Conservation (phyloP, 768 basidiomycete genomes). For the Mycena vulgaris region DNA sequence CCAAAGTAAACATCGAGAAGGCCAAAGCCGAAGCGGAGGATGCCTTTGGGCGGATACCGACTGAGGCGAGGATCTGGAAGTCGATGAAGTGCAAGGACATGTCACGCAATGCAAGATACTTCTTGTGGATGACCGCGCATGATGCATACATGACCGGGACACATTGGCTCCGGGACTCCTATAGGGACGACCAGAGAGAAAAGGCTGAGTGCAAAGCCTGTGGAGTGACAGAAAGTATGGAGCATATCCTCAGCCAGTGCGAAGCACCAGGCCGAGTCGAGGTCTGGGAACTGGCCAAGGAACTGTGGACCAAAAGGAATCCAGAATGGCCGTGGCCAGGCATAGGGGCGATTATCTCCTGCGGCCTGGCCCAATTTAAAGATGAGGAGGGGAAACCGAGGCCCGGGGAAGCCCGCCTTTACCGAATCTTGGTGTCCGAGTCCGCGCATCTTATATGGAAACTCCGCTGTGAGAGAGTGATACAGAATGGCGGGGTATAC, state of each 20-base stretch:
- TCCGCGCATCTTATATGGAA: neutral
- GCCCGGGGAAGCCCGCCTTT: neutral
- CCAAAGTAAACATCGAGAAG: constrained; percentile 5
- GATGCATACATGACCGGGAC: neutral
- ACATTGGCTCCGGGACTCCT: neutral
- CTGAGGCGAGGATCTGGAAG: neutral
- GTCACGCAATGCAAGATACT: neutral
- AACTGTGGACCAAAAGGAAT: neutral
- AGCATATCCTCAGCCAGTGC: neutral
- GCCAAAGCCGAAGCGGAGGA: constrained; percentile 21
- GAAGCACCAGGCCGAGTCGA: neutral
- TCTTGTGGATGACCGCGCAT: neutral
- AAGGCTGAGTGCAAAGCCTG: neutral
- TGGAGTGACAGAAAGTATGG: neutral
- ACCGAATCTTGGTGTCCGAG: neutral
- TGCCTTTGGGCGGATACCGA: neutral
- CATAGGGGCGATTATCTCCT: neutral
- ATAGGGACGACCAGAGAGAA: neutral
- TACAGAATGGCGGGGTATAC: neutral
- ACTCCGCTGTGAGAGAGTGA: neutral
- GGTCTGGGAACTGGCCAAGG: neutral
- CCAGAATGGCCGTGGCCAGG: constrained; percentile 10
- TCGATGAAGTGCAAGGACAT: neutral
- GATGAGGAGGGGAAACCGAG: neutral
- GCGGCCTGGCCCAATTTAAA: constrained; percentile 4